These are phyloP conservation scores for Suhomyces terraborum DNA, from an alignment of 1,139 yeast species.

Conservation along the genomic window DNA sequence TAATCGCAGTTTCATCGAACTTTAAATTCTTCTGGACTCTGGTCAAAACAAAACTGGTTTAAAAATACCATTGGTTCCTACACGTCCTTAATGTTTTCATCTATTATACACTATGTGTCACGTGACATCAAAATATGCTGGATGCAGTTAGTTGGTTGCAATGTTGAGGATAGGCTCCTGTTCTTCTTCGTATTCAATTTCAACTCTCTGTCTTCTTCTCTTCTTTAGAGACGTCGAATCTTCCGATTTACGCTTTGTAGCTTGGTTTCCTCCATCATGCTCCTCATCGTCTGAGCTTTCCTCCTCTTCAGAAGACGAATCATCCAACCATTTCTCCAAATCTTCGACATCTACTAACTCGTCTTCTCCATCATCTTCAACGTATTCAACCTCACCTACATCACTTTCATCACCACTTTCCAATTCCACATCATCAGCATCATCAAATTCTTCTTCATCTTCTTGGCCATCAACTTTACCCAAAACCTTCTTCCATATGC, in stretches of 20 bases:
- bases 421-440: slow-evolving; percentile 61
- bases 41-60: neutral
- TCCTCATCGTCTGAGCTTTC: slow-evolving; percentile 23
- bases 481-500: slow-evolving; percentile 91
- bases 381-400: slow-evolving; percentile 80
- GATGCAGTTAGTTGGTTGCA: slow-evolving; percentile 20
- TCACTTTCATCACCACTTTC: slow-evolving; percentile 62
- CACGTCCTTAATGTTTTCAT: neutral
- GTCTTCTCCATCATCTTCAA: slow-evolving; percentile 83
- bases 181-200: slow-evolving; percentile 83
- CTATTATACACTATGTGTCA: slow-evolving; percentile 6
- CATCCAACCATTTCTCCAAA: slow-evolving; percentile 85
- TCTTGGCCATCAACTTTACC: slow-evolving; percentile 65
- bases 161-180: slow-evolving; percentile 42
- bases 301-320: slow-evolving; percentile 41
- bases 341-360: slow-evolving; percentile 92
- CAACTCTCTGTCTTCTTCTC: slow-evolving; percentile 75
- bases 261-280: slow-evolving; percentile 20
- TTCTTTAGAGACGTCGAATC: slow-evolving; percentile 41
- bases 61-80: slow-evolving; percentile 1
- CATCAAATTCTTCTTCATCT: slow-evolving; percentile 63
- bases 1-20: too few species aligned
- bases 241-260: slow-evolving; percentile 42
- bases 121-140: slow-evolving; percentile 7
- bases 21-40: too few species aligned